phyloP scores from a whole-genome alignment of 2,329 filamentous ascomycete genomes.

The Fusarium floridanum region DNA sequence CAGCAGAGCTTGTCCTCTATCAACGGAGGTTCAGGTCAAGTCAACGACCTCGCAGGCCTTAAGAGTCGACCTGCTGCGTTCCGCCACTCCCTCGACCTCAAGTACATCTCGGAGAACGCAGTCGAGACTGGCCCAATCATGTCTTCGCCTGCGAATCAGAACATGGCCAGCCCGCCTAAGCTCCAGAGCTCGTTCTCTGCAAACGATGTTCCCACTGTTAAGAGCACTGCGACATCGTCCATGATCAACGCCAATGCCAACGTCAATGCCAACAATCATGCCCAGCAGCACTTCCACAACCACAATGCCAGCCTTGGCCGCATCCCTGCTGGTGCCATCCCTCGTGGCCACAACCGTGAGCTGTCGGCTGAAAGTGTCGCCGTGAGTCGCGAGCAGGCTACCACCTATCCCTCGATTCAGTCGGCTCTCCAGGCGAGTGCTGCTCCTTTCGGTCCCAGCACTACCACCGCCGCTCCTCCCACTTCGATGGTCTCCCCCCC shows the following conservation, averaged over 20 bases:
- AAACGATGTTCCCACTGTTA: conserved; percentile 88
- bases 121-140: conserved; percentile 56
- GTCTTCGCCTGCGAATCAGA: conserved; percentile 62
- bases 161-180: conserved; percentile 76
- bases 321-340: conserved; percentile 75
- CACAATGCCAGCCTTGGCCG: conserved; percentile 87
- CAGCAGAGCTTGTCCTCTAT: conserved; percentile 69
- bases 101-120: conserved; percentile 62
- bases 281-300: conserved; percentile 76
- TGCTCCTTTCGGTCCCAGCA: conserved; percentile 79
- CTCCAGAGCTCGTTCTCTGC: conserved; percentile 91
- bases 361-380: conserved; percentile 66
- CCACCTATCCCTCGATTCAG: conserved; percentile 70
- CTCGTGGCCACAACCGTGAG: conserved; percentile 80
- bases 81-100: conserved; percentile 70
- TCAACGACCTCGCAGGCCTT: conserved; percentile 61
- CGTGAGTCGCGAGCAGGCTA: conserved; percentile 58
- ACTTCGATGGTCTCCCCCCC: conserved; percentile 46
- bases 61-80: conserved; percentile 62
- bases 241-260: conserved; percentile 62
- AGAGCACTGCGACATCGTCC: conserved; percentile 70
- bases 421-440: conserved; percentile 85
- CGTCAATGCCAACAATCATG: conserved; percentile 68
- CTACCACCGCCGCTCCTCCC: conserved; percentile 47
- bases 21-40: conserved; percentile 56